Evolutionary conservation across 805 yeast genomes (phyloP), one percentile per base, ranked within the genome.

Genomic region (Kodamaea kakaduensis): DNA sequence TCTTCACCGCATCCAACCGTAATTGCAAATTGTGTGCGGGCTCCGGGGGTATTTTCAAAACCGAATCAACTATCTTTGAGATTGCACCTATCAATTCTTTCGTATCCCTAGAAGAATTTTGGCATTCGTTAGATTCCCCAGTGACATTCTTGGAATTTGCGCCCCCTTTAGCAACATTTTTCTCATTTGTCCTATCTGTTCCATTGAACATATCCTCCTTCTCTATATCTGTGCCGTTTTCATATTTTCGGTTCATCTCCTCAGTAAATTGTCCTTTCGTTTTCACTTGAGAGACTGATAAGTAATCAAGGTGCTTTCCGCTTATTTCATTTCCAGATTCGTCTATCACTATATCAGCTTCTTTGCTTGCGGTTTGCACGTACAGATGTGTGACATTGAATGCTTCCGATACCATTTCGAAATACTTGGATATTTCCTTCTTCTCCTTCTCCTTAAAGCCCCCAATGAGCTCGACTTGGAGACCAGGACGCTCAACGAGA

Each of bases 21-120:
- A 26, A 16, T 13, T 19, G 19, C 29, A 26, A 26, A 15, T 26
- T 26, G 12, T 26, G 17, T 5, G 29, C 6, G 3, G 29, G 29
- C 3, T 26, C 29, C n/a, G 29, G 29, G 9, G 29, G 29, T 10
- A 26, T 26, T 16, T 19, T 19, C 29, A 26, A 15, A 7, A 26
- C 7, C 8, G 29, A 19, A n/a, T 26, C 29, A n/a, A 26, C 9
- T 6, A 26, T 16, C 4, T 5, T 12, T 6, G 19, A 18, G 7
- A 26, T 15, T n/a, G 15, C 16, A 15, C 12, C 4, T 12, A 25
- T 4, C 17, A 25, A 16, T 13, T 26, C 19, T 6, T 15, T 16
- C 18, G 17, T 26, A 5, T 26, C 29, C 16, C 16, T 25, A 6
- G 5, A 8, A 4, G 15, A 9, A 25, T n/a, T 17, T 6, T 25